phyloP scores from a whole-genome alignment of 1,284 basidiomycete genomes.

The Tilletiaria anomala region DNA sequence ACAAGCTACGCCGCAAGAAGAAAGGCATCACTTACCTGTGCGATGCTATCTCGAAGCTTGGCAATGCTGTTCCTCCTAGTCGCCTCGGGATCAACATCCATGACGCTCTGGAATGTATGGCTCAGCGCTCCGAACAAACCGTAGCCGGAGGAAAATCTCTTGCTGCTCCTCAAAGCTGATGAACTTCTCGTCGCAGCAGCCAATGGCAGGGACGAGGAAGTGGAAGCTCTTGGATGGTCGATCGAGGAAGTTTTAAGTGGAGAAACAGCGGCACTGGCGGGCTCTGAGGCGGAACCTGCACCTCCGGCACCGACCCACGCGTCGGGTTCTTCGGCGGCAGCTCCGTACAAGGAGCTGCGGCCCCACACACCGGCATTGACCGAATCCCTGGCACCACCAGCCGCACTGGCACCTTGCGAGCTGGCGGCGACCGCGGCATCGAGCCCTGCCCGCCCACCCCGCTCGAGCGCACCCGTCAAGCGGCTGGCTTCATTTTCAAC shows the following conservation, averaged over 20 bases:
- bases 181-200: too few relatives aligned
- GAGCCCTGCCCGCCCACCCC: slow-evolving; percentile 23
- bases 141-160: too few relatives aligned
- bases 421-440: slow-evolving; percentile 1
- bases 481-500: slow-evolving; percentile 79
- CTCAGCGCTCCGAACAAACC: slow-evolving; percentile 81
- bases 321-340: slow-evolving; percentile 2
- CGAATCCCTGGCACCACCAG: not conserved
- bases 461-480: slow-evolving; percentile 65
- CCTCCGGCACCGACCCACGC: not conserved
- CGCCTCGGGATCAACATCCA: slow-evolving; percentile 94
- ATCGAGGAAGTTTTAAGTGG: too few relatives aligned
- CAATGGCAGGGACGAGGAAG: too few relatives aligned
- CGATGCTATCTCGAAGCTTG: slow-evolving; percentile 84
- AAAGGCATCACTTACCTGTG: slow-evolving; percentile 5
- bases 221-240: too few relatives aligned
- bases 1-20: too few relatives aligned
- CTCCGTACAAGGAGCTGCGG: not conserved
- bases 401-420: not conserved
- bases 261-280: not conserved
- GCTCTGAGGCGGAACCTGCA: not conserved
- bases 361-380: not conserved
- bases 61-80: slow-evolving; percentile 81
- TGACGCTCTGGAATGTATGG: slow-evolving; percentile 90
- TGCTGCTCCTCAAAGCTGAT: too few relatives aligned